These are phyloP conservation scores for Nakazawaea ishiwadae DNA, from an alignment of 805 yeast genomes.

Conservation along the genomic window DNA sequence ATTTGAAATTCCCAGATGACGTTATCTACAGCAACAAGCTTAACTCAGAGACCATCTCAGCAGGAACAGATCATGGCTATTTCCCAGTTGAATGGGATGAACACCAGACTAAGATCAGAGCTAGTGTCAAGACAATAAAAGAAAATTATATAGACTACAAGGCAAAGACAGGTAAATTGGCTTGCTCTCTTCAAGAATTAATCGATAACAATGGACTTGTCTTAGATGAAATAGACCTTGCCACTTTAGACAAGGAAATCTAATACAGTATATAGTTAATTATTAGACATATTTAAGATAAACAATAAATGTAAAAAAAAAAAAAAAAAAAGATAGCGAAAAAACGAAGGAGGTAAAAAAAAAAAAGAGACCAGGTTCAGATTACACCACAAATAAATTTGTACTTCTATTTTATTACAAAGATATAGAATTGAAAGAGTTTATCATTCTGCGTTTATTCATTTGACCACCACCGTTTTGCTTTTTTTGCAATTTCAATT, in stretches of 20 bases:
- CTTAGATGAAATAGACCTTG: constrained; percentile 22
- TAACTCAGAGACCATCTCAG: constrained; percentile 29
- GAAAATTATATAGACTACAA: constrained; percentile 37
- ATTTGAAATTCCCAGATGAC: constrained; percentile 51
- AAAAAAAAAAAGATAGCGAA: no score
- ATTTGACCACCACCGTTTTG: no score
- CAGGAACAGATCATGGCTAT: constrained; percentile 38
- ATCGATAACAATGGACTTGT: constrained; percentile 31
- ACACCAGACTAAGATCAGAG: constrained; percentile 37
- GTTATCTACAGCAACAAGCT: constrained; percentile 50
- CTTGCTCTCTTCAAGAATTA: constrained; percentile 33
- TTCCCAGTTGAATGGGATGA: constrained; percentile 50
- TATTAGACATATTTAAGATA: neutral
- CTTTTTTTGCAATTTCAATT: no score
- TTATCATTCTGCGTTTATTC: no score
- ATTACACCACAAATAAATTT: no score
- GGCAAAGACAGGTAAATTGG: constrained; percentile 33
- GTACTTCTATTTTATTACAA: no score
- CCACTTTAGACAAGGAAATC: constrained; percentile 1
- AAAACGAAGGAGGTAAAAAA: no score
- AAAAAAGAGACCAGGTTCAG: no score
- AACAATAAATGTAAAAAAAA: neutral
- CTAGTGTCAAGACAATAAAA: constrained; percentile 37
- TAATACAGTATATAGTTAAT: neutral
- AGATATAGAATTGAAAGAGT: no score